phyloP scores from a whole-genome alignment of 805 yeast species.

The Yarrowia keelungensis region DNA sequence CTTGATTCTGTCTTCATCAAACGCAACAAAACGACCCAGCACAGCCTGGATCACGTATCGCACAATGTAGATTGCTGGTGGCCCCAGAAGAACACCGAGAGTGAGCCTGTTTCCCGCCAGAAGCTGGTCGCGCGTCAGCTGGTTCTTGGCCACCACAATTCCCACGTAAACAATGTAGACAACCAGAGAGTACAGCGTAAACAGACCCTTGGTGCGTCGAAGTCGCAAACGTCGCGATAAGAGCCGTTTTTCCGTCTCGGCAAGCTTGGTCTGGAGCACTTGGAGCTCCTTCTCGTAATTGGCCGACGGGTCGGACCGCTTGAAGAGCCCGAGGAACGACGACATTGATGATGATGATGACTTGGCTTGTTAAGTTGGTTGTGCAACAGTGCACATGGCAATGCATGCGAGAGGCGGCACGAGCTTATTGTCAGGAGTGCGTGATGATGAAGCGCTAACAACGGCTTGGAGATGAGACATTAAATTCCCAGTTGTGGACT shows the following conservation, averaged over 20 bases:
- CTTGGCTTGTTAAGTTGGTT: neutral
- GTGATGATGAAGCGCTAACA: neutral
- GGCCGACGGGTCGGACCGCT: slow-evolving; percentile 29
- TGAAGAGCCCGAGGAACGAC: slow-evolving; percentile 15
- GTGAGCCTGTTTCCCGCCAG: slow-evolving; percentile 35
- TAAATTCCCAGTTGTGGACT: too few species aligned
- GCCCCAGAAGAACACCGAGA: slow-evolving; percentile 40
- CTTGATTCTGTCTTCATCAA: slow-evolving; percentile 47
- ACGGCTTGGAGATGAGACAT: too few species aligned
- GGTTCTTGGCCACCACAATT: slow-evolving; percentile 40
- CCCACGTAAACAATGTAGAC: slow-evolving; percentile 45
- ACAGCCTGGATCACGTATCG: slow-evolving; percentile 40
- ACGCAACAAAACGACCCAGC: slow-evolving; percentile 44
- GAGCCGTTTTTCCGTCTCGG: slow-evolving; percentile 42
- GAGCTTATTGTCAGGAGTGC: slow-evolving; percentile 4
- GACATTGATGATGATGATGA: slow-evolving; percentile 17
- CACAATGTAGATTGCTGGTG: slow-evolving; percentile 40
- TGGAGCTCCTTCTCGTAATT: slow-evolving; percentile 50
- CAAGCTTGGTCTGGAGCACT: slow-evolving; percentile 46
- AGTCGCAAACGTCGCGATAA: slow-evolving; percentile 42
- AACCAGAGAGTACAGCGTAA: slow-evolving; percentile 48
- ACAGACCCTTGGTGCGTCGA: slow-evolving; percentile 47
- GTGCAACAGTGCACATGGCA: slow-evolving; percentile 19
- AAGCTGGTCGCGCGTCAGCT: slow-evolving; percentile 33
- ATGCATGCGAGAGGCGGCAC: neutral